Evolutionary conservation across 129 eudicot genomes (phyloP).

Genomic region (Deinandra increscens): DNA sequence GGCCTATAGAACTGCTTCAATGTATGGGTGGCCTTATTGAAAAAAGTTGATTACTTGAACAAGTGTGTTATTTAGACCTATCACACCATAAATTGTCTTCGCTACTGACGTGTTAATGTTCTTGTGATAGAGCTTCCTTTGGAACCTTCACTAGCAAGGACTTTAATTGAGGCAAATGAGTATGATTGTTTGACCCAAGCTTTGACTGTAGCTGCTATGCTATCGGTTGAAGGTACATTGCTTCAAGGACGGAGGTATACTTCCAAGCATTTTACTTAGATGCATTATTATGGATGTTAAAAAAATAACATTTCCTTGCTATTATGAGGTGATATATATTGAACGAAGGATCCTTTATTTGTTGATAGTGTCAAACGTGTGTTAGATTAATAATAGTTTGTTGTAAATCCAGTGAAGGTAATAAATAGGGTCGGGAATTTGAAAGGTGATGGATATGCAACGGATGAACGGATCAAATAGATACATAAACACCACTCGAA

Average conservation of each 20-base stretch:
- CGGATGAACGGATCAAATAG: too few relatives aligned
- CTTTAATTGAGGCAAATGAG: slow-evolving; percentile 87
- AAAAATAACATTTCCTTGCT: neutral
- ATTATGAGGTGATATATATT: neutral
- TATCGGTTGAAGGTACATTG: slow-evolving; percentile 89
- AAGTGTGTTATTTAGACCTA: neutral
- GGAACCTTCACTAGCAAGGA: slow-evolving; percentile 97
- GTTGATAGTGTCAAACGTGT: neutral
- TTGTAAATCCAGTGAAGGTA: too few relatives aligned
- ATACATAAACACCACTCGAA: too few relatives aligned
- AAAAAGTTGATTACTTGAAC: neutral
- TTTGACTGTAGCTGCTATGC: slow-evolving; percentile 88
- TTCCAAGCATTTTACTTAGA: slow-evolving; percentile 11
- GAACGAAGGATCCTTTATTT: neutral
- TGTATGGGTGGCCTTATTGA: neutral
- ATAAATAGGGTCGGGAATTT: too few relatives aligned
- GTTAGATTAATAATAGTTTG: neutral
- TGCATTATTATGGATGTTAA: slow-evolving; percentile 11
- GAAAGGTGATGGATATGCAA: too few relatives aligned
- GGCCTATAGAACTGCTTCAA: neutral
- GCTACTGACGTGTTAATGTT: neutral
- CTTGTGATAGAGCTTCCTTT: slow-evolving; percentile 71
- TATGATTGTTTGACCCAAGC: slow-evolving; percentile 80
- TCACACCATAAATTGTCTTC: neutral
- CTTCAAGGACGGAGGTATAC: slow-evolving; percentile 73